Evolutionary conservation across 768 basidiomycete genomes (phyloP), one percentile per base, ranked within the genome.

Genomic region (Mycena metata): DNA sequence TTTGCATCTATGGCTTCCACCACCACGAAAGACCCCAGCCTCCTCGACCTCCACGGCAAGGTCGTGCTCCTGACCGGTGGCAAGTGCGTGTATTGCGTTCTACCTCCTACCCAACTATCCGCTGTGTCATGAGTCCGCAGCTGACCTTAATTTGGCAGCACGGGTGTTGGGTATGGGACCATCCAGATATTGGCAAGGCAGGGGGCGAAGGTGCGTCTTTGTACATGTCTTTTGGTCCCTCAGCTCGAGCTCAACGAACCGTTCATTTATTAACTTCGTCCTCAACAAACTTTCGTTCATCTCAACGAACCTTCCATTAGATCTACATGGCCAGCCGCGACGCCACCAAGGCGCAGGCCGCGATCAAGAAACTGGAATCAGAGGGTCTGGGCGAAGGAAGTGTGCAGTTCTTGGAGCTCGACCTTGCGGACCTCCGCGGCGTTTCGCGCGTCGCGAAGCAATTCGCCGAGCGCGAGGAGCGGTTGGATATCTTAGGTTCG

Each of bases 51-150:
- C 5, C 78, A 74, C 0, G 85, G 83, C 21, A 85, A 83, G 65
- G 83, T 86, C 3, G 83, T 79, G 1, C 72, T 88, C 21, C 84
- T 87, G 35, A 86, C 85, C 0, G 87, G 87, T 13, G 86, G 85
- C 60, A 84, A 82, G 84, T 84, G 52, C 55, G 81, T 76, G 17
- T 41, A n/a, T n/a, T n/a, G n/a, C n/a, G n/a, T n/a, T n/a, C n/a
- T n/a, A n/a, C n/a, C n/a, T n/a, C n/a, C n/a, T 39, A 3, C 9
- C 39, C 39, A 39, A 10, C 9, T 39, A 39, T 11, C 5, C 3
- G 3, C 30, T 30, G 6, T 30, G 3, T 6, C 30, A 3, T 30
- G 30, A n/a, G n/a, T n/a, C n/a, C n/a, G 30, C 30, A 6, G 11
- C 39, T 39, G 39, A 39, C 39, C 39, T 10, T 11, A 15, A n/a